Conservation (phyloP, 78 protist species). For the Salpingoeca rosetta region DNA sequence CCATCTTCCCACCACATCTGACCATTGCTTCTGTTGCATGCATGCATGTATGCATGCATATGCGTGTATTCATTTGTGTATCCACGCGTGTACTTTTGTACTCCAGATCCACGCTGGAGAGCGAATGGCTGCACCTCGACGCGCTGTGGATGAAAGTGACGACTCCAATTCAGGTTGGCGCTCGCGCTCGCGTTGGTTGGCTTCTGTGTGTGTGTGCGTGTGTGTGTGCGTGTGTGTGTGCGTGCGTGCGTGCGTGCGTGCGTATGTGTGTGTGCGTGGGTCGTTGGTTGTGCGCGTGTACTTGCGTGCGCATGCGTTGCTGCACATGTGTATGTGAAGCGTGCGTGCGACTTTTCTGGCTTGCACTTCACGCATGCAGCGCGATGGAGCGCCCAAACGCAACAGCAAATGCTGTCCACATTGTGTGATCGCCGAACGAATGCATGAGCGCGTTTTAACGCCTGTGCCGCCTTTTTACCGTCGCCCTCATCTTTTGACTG, state of each 20-base stretch:
- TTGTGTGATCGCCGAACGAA: too few species aligned
- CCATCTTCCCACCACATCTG: slow-evolving; percentile 33
- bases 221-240: slow-evolving; percentile 4
- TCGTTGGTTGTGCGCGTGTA: too few species aligned
- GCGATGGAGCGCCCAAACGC: too few species aligned
- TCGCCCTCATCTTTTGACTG: too few species aligned
- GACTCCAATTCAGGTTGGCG: neutral
- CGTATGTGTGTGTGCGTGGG: neutral
- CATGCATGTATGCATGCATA: slow-evolving; percentile 32
- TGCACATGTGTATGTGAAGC: neutral
- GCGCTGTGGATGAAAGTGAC: neutral
- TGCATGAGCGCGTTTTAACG: too few species aligned
- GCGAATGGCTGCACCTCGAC: slow-evolving; percentile 15
- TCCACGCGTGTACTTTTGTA: slow-evolving; percentile 17
- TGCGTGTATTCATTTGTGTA: too few species aligned
- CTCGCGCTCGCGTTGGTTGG: too few species aligned
- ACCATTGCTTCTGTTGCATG: slow-evolving; percentile 16
- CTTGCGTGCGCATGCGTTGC: neutral
- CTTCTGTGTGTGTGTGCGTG: slow-evolving; percentile 2
- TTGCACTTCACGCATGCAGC: too few species aligned
- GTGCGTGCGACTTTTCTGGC: too few species aligned
- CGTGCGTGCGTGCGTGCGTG: neutral
- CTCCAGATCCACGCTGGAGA: slow-evolving; percentile 5
- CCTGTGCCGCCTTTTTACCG: too few species aligned
- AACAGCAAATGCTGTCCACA: too few species aligned